Evolutionary conservation across 768 basidiomycete genomes (phyloP), one percentile per base, ranked within the genome.

Genomic region (Pleurotus ostreatus): DNA sequence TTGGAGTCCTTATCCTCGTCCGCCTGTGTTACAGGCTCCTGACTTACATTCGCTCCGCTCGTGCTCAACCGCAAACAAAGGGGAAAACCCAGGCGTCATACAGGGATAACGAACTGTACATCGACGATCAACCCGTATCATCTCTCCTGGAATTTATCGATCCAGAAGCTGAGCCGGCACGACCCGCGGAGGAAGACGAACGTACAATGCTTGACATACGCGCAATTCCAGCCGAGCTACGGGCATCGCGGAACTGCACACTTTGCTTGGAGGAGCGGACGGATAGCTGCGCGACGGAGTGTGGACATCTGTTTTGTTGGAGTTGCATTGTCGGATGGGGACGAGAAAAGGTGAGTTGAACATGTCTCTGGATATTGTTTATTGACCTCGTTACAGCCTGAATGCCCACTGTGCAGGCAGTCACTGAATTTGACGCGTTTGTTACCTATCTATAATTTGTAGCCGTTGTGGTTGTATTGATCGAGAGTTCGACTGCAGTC

Each of bases 281-380:
- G 0, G 82, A 85, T 57, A 92, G 84, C 61, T 86, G 85, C 65
- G 83, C 86, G 25, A 94, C 92, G 0, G 92, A 94, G 67, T 94
- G 92, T 61, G 92, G 92, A 0, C 92, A 94, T 68, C 65, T 94
- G 46, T 94, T 94, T 66, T 93, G 92, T 62, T 94, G 92, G 92
- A 84, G 78, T 61, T 94, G 92, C 63, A 90, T 94, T 40, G 83
- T 89, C 44, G 89, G 86, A 8, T 94, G 92, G 92, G 91, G 88
- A 12, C 75, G 87, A 66, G 92, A 94, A 68, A 94, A 92, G 82
- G 88, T 87, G 55, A 51, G 71, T 62, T 5, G 13, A 38, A 13
- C 15, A 43, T 49, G 41, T 16, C 4, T 54, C 39, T 8, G 43
- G 62, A 22, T 59, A 43, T 18, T 30, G 22, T 47, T 55, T 7